phyloP scores from a whole-genome alignment of 805 yeast genomes.

The Scheffersomyces lignosus region DNA sequence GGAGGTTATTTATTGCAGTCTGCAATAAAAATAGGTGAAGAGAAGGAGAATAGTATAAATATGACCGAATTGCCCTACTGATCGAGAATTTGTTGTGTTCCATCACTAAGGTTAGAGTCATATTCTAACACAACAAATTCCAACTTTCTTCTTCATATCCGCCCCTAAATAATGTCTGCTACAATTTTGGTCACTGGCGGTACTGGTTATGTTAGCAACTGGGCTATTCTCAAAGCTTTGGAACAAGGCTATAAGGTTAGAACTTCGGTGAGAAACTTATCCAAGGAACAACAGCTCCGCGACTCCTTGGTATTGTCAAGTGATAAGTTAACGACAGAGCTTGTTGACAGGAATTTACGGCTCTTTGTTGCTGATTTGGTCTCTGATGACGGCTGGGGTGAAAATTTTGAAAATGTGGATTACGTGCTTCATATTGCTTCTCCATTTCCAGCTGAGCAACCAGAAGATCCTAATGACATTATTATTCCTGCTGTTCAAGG shows the following conservation, averaged over 20 bases:
- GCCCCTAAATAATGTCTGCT: not conserved
- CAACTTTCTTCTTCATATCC: too few relatives aligned
- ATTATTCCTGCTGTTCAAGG: slow-evolving; percentile 10
- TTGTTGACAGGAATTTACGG: not conserved
- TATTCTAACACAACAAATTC: too few relatives aligned
- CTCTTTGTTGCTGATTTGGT: slow-evolving; percentile 4
- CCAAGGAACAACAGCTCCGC: slow-evolving; percentile 1
- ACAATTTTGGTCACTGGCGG: slow-evolving; percentile 13
- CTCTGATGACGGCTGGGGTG: slow-evolving; percentile 1
- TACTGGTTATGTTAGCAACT: slow-evolving; percentile 9
- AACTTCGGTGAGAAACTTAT: slow-evolving; percentile 10
- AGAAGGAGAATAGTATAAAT: too few relatives aligned
- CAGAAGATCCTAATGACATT: slow-evolving; percentile 5
- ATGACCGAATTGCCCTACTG: too few relatives aligned
- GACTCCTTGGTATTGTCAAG: not conserved
- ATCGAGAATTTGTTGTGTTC: too few relatives aligned
- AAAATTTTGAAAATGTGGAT: slow-evolving; percentile 3
- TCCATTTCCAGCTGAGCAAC: slow-evolving; percentile 6
- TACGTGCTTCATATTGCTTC: slow-evolving; percentile 10
- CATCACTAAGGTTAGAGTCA: too few relatives aligned
- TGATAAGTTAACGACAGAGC: not conserved
- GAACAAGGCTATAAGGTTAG: slow-evolving; percentile 10
- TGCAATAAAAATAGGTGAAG: too few relatives aligned
- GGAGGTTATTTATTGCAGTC: too few relatives aligned
- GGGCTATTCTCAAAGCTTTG: slow-evolving; percentile 7